Base-by-base conservation (phyloP, 345 rosid species). In the Citrus reticulata region DNA sequence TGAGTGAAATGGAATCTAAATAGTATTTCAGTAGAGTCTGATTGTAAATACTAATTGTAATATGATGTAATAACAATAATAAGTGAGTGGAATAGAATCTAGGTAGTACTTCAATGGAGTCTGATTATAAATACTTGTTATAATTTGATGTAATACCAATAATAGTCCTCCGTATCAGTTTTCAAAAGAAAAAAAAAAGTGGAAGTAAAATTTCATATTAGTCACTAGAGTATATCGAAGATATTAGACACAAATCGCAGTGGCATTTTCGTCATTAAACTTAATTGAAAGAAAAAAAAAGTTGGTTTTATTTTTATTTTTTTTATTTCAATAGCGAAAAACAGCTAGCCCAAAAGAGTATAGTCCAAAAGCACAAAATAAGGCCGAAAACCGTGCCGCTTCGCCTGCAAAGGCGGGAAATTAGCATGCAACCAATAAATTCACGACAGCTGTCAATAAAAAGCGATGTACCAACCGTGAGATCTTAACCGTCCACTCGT, bases 361-460 rank as follows among this genome's bases (percentile, higher is more conserved):
- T 9, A 62, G 35, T 10, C 9, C n/a, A 69, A 51, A 4, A 20
- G 37, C 34, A 24, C 17, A 0, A 3, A 29, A 5, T 7, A n/a
- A 32, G 49, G 19, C 34, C 22, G 20, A 75, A 49, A 27, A 19
- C 76, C 4, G 71, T 5, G 76, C 13, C 16, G 71, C 25, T 9
- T 25, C 1, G 78, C 20, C 30, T 24, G 17, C 16, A 58, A 71
- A 64, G 77, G 76, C 78, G 75, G 78, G 84, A 66, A 77, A 73
- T 49, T 60, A 4, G 1, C 0, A 9, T 39, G 35, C 0, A 55
- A 9, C 77, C 22, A 55, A 16, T 63, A 20, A 29, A 2, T 0
- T 51, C 0, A 4, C 11, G 72, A 27, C 81, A 77, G 58, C 11
- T 77, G 20, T 59, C 9, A 4, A 9, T 4, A 11, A 2, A 14